These are phyloP conservation scores for Metarhizium guizhouense DNA, from an alignment of 2,329 filamentous ascomycete species.

Conservation along the genomic window DNA sequence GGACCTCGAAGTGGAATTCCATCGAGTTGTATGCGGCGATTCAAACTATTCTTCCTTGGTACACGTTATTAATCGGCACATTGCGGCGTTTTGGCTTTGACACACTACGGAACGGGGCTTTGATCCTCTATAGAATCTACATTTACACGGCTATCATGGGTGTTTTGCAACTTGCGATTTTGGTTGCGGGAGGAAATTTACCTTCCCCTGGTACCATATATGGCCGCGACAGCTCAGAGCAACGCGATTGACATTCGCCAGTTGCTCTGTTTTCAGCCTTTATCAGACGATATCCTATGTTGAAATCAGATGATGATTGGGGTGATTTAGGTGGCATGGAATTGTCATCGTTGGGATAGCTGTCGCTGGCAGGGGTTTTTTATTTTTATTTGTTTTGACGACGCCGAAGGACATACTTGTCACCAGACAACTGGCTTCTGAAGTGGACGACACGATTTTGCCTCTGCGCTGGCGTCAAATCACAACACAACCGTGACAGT, in stretches of 20 bases:
- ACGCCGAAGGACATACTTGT: not conserved
- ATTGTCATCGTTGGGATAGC: not conserved
- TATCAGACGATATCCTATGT: not conserved
- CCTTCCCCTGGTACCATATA: not conserved
- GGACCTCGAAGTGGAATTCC: not conserved
- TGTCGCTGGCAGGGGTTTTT: not conserved
- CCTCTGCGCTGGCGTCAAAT: not conserved
- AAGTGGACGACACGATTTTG: not conserved
- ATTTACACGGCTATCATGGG: not conserved
- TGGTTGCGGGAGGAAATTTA: not conserved
- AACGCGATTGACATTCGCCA: not conserved
- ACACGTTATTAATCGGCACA: conserved; percentile 26
- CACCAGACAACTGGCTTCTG: not conserved
- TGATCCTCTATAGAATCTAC: not conserved
- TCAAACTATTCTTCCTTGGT: conserved; percentile 6
- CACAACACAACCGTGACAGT: conserved; percentile 2
- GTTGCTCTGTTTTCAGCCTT: not conserved
- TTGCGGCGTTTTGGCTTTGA: conserved; percentile 17
- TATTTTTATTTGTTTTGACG: conserved; percentile 2
- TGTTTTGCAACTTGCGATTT: conserved; percentile 9
- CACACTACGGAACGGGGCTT: not conserved
- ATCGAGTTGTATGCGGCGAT: not conserved
- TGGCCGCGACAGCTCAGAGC: not conserved
- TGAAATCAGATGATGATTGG: not conserved
- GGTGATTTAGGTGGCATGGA: not conserved